A percentile compares a stretch with the other conserved stretches of the same genome.
phyloP scores from a whole-genome alignment of 371 early-diverging fungal species.

The Actinomucor elegans region DNA sequence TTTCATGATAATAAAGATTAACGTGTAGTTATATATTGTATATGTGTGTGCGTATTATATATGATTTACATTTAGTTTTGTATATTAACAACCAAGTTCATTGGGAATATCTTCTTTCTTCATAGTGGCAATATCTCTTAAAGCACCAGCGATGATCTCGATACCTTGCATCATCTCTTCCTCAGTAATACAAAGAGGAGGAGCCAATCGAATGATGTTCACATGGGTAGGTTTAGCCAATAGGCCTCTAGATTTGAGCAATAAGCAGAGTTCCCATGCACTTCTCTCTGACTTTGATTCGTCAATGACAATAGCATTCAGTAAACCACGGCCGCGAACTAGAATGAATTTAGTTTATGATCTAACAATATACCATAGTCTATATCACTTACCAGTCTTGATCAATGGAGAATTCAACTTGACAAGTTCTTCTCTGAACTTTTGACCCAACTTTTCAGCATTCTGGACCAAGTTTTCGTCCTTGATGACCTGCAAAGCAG shows the following conservation, averaged over 20 bases:
- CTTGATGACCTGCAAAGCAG: conserved; percentile 91
- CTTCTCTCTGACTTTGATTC: conserved; percentile 76
- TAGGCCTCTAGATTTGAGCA: conserved; percentile 89
- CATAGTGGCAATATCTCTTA: conserved; percentile 68
- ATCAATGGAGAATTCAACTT: conserved; percentile 78
- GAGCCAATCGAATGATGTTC: conserved; percentile 96
- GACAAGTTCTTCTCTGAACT: conserved; percentile 76
- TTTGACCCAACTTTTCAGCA: conserved; percentile 73
- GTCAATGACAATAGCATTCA: conserved; percentile 97
- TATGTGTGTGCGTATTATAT: not conserved
- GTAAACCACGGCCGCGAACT: conserved; percentile 92
- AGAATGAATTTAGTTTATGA: conserved; percentile 9
- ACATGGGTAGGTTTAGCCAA: conserved; percentile 98
- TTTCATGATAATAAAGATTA: too few relatives aligned
- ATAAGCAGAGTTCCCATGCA: conserved; percentile 96
- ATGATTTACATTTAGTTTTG: not conserved
- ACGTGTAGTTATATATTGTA: not conserved
- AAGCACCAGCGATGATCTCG: conserved; percentile 75
- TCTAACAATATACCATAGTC: not conserved
- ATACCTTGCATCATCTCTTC: conserved; percentile 83
- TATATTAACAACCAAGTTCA: conserved; percentile 23
- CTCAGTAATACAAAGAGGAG: conserved; percentile 92
- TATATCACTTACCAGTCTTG: conserved; percentile 46
- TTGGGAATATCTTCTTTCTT: conserved; percentile 52
- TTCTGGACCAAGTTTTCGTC: conserved; percentile 91